Conservation (phyloP, 495 filamentous ascomycete genomes). For the Margaritispora aquatica region DNA sequence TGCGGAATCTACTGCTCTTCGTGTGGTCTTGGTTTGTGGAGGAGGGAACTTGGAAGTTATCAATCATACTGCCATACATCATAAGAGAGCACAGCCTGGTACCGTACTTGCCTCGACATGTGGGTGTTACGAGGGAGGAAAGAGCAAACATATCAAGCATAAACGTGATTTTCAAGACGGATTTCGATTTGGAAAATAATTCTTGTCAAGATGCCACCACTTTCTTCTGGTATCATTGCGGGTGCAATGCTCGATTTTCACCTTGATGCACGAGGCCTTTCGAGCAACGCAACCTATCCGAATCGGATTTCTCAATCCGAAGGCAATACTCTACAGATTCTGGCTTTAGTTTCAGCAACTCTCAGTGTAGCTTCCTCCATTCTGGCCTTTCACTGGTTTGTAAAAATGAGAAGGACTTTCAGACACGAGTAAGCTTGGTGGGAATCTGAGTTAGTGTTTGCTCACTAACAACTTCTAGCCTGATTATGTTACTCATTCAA, state of each 20-base stretch:
- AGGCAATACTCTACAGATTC: conserved; percentile 13
- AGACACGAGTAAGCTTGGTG: conserved; percentile 57
- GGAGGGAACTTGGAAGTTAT: no score
- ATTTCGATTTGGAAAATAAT: not conserved
- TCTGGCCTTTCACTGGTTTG: conserved; percentile 62
- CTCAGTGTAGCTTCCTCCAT: conserved; percentile 48
- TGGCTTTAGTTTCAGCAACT: conserved; percentile 32
- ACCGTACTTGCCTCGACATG: not conserved
- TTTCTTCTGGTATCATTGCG: not conserved
- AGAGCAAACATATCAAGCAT: not conserved
- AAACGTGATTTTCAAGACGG: not conserved
- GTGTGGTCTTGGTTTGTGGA: no score
- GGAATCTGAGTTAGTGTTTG: not conserved
- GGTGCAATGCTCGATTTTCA: not conserved
- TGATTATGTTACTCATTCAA: conserved; percentile 65
- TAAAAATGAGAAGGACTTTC: conserved; percentile 65
- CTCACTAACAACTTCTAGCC: conserved; percentile 29
- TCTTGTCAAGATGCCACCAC: not conserved
- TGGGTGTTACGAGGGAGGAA: not conserved
- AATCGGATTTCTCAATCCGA: conserved; percentile 1
- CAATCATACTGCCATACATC: no score
- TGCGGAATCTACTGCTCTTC: not conserved
- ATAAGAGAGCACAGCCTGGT: not conserved
- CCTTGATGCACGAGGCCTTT: not conserved
- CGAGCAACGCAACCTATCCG: not conserved